Evolutionary conservation across 805 yeast genomes (phyloP).

Genomic region (Wickerhamiella slavikovae): DNA sequence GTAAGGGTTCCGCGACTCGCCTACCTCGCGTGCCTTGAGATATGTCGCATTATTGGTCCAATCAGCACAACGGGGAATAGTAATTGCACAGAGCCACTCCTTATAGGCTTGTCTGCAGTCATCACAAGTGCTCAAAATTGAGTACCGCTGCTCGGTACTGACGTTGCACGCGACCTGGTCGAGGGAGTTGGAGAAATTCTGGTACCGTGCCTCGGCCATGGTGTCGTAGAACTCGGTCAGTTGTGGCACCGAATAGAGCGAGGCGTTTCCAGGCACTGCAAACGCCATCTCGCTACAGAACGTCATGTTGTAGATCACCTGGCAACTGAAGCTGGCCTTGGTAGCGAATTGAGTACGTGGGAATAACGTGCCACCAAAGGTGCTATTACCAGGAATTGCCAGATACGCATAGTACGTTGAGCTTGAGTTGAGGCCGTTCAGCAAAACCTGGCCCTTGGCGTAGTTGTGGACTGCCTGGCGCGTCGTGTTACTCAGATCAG

Average conservation of each 20-base stretch:
- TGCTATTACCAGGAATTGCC: slow-evolving; percentile 13
- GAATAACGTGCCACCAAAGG: slow-evolving; percentile 44
- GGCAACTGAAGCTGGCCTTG: slow-evolving; percentile 40
- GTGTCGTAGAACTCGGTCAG: slow-evolving; percentile 38
- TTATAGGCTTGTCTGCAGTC: slow-evolving; percentile 55
- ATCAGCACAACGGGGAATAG: slow-evolving; percentile 69
- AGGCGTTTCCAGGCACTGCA: slow-evolving; percentile 46
- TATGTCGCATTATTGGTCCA: slow-evolving; percentile 13
- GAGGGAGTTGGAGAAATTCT: slow-evolving; percentile 54
- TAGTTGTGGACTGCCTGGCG: slow-evolving; percentile 23
- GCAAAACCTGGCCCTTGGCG: slow-evolving; percentile 36
- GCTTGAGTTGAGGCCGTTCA: slow-evolving; percentile 38
- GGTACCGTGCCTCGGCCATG: slow-evolving; percentile 33
- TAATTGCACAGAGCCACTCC: slow-evolving; percentile 76
- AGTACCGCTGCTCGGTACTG: slow-evolving; percentile 41
- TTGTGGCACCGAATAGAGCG: slow-evolving; percentile 17
- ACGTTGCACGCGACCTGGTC: slow-evolving; percentile 58
- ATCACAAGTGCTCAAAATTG: slow-evolving; percentile 53
- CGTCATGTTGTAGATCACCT: slow-evolving; percentile 47
- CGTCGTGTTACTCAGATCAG: slow-evolving; percentile 18
- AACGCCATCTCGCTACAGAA: slow-evolving; percentile 74
- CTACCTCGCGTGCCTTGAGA: slow-evolving; percentile 26
- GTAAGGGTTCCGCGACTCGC: slow-evolving; percentile 37
- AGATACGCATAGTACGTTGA: slow-evolving; percentile 47
- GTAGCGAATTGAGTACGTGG: slow-evolving; percentile 30